Evolutionary conservation across 2,329 filamentous ascomycete species (phyloP), one percentile per base, ranked within the genome.

Genomic region (Emericellopsis cladophorae): DNA sequence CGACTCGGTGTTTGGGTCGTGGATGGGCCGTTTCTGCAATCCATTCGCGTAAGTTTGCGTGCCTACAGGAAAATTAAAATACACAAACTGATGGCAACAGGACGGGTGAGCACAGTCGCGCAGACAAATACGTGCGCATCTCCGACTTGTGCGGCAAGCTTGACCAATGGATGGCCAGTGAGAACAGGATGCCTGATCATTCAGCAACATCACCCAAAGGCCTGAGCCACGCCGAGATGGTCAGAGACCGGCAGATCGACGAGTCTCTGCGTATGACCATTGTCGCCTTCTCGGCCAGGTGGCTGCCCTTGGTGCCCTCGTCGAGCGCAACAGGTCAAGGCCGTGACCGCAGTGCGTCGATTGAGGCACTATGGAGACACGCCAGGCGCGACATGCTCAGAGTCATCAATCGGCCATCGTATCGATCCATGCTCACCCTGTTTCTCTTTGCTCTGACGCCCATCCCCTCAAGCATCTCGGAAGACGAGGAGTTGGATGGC

Each of bases 1-100:
- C 31, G 60, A 65, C 37, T 51, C 54, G 3, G 52, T 65, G 0
- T 65, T 66, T 46, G 62, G 62, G 2, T 64, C 59, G 0, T 65
- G 60, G 61, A 54, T 66, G 49, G 61, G 63, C 0, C 56, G 56
- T 43, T 58, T 65, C 37, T 58, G 62, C 40, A 64, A 60, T 43
- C 63, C 63, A 12, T 64, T 66, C 37, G 44, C 61, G 60, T 65
- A 61, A 49, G 26, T 34, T 21, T 11, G 38, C 23, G 2, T 42
- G 40, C 23, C 4, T 45, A 44, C 8, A 40, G n/a, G n/a, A 40
- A 37, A 37, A 40, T 22, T 39, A 47, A 24, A 39, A 43, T 34
- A 31, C 29, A 22, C 39, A 4, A 4, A 43, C 41, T 49, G 2
- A 50, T 31, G 15, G 16, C 23, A 4, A 11, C n/a, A 54, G 53